Evolutionary conservation across 495 filamentous ascomycete genomes (phyloP), one percentile per base, ranked within the genome.

Genomic region (Penicillium riverlandense): DNA sequence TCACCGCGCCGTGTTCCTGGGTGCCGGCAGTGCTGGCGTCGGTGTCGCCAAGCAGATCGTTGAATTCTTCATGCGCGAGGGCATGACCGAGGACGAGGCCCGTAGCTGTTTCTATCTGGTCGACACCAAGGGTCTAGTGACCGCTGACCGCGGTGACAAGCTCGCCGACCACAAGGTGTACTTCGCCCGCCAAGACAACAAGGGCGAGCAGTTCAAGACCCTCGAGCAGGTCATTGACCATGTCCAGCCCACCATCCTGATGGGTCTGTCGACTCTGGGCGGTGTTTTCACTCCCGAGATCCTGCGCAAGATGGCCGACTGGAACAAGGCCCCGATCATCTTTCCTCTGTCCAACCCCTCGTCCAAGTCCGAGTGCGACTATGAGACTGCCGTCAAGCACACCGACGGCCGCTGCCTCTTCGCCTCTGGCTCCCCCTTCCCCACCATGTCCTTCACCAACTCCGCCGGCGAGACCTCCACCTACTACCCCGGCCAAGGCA

Each of bases 31-130:
- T 40, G 92, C 92, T 40, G 92, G 92, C 63, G 90, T 96, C 32
- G 92, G 92, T 66, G 92, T 98, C 40, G 92, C 92, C 12, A 94
- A 92, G 70, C 92, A 97, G 70, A 84, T 98, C 45, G 87, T 95
- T 31, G 86, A 92, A 67, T 92, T 86, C 73, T 98, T 97, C 70
- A 86, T 90, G 53, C 85, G 85, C 54, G 86, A 90, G 48, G 92
- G 92, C 34, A 76, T 98, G 53, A 86, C 86, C n/a, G 92, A 98
- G 67, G 80, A 89, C 58, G 84, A 88, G 49, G 92, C 92, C 45
- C 79, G 79, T 47, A 77, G 79, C 57, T 91, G 94, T 77, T 97
- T 98, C 76, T 98, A 85, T 80, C 84, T 98, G 38, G 91, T 98
- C 43, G 92, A 98, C 72, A 94, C 89, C 54, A 90, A 90, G 75